Conservation (phyloP, 306 rosid species). For the Styphnolobium japonicum region DNA sequence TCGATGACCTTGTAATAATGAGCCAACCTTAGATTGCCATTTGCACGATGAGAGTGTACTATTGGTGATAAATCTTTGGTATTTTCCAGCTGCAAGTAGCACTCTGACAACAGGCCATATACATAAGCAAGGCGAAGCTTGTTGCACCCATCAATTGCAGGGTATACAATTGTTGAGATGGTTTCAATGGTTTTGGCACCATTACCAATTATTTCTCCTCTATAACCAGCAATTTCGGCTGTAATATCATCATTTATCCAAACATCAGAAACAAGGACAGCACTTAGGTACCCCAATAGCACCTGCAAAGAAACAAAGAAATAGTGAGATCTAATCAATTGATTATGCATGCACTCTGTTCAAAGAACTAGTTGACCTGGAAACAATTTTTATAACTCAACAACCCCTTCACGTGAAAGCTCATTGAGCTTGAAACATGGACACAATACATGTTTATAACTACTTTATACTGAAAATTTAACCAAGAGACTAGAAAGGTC, state of each 20-base stretch:
- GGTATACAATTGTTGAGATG: conserved; percentile 71
- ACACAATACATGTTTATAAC: conserved; percentile 11
- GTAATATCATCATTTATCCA: conserved; percentile 88
- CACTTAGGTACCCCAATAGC: conserved; percentile 58
- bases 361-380: conserved; percentile 9
- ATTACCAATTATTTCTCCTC: conserved; percentile 51
- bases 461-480: not conserved
- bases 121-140: conserved; percentile 81
- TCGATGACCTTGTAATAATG: conserved; percentile 65
- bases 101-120: conserved; percentile 74
- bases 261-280: conserved; percentile 79
- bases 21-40: conserved; percentile 50
- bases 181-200: conserved; percentile 64
- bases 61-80: conserved; percentile 42
- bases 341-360: not conserved
- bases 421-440: conserved; percentile 2
- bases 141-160: conserved; percentile 76
- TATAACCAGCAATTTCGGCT: conserved; percentile 64
- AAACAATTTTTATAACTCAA: not conserved
- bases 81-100: conserved; percentile 74
- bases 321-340: conserved; percentile 1
- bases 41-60: conserved; percentile 47
- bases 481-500: not conserved
- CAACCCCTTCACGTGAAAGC: conserved; percentile 9
- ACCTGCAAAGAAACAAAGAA: conserved; percentile 63